Conservation (phyloP, 75 land plant genomes). For the Picea sitchensis region DNA sequence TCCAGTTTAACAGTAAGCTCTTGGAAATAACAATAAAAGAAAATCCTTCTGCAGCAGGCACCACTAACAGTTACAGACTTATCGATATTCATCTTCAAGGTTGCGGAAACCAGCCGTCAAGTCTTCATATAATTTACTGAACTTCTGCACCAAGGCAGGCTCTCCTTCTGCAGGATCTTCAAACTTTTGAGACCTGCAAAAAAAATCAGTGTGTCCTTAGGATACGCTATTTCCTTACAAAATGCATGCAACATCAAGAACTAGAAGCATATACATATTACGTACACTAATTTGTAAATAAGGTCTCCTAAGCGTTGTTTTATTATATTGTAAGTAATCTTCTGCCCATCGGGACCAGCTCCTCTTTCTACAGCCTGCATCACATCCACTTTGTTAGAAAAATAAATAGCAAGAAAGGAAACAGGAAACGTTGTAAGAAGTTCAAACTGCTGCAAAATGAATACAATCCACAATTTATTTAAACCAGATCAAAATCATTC, state of each 20-base stretch:
- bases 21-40: background rate
- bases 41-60: background rate
- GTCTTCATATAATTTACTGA: constrained; percentile 82
- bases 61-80: background rate
- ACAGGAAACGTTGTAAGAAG: background rate
- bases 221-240: background rate
- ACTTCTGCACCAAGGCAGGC: constrained; percentile 63
- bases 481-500: too few species aligned
- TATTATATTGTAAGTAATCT: constrained; percentile 88
- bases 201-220: background rate
- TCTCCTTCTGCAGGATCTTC: constrained; percentile 99
- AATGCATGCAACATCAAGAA: background rate
- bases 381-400: background rate
- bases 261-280: constrained; percentile 16
- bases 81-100: constrained; percentile 89
- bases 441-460: background rate
- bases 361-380: constrained; percentile 93
- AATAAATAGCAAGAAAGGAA: background rate
- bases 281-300: constrained; percentile 95
- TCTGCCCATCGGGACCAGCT: constrained; percentile 97
- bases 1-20: background rate
- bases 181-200: constrained; percentile 89
- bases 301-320: constrained; percentile 94
- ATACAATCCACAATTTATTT: background rate
- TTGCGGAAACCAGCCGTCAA: constrained; percentile 81